Base-by-base conservation (phyloP, 225 moss, liverwort and hornwort genomes). In the Asterella californica region DNA sequence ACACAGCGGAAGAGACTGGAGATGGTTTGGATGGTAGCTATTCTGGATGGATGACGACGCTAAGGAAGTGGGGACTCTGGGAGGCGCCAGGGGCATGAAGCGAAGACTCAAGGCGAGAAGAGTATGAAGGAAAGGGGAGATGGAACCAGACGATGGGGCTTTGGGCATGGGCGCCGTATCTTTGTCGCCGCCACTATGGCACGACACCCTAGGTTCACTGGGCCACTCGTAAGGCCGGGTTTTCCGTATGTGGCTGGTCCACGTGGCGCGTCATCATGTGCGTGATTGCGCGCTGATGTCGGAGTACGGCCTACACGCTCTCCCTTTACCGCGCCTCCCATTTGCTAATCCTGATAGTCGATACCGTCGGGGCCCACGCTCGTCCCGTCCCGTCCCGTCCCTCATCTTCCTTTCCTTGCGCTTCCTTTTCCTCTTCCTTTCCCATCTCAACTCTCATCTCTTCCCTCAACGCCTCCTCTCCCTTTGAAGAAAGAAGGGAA, bases 111-210 rank as follows among this genome's bases (percentile, higher is more conserved):
- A 74, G 48, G 65, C 61, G 80, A 67, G 61, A 61, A 61, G 61
- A 61, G 67, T 17, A 67, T 67, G 67, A 30, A 67, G 30, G 70
- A 33, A 60, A 46, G 27, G 67, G 67, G n/a, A 49, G 24, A 15
- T 4, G 48, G 27, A 49, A 52, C 49, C 69, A 70, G 42, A 70
- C 69, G 25, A 65, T 46, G 74, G 74, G 71, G 73, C 70, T 77
- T 73, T 74, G 75, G 70, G 36, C 69, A 45, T 76, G 25, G 76
- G 70, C 71, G 70, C 81, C 84, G 84, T 85, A 85, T 85, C 84
- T 85, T 78, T 81, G 84, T 85, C 84, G 84, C 84, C 81, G 84
- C 84, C 81, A 85, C 68, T 79, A 74, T 81, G 81, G 84, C 84
- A 68, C 81, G 68, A 79, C 66, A 74, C 75, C 81, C 81, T 50